phyloP scores from a whole-genome alignment of 164 flowering plant genomes.

The Saururus chinensis region DNA sequence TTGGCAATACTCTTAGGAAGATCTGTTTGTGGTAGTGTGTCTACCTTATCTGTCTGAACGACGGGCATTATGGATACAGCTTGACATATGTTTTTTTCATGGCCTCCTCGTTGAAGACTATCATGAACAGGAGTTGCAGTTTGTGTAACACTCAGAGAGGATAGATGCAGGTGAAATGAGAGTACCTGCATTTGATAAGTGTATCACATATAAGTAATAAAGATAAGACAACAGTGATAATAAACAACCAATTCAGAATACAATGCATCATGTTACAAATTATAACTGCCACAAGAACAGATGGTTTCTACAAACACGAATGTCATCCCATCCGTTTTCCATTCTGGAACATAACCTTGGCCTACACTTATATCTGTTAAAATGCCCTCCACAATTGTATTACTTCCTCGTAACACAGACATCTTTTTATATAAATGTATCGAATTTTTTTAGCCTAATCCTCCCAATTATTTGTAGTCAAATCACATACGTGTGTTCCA shows the following conservation, averaged over 20 bases:
- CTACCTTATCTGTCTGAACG: conserved; percentile 4
- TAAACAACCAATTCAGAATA: background rate
- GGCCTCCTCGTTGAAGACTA: conserved; percentile 12
- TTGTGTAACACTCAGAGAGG: conserved; percentile 30
- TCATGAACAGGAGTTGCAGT: conserved; percentile 11
- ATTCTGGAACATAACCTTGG: background rate
- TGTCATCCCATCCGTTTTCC: background rate
- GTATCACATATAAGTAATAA: background rate
- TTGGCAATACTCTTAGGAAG: conserved; percentile 6
- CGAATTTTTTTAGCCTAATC: too few relatives aligned
- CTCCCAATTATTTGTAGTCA: too few relatives aligned
- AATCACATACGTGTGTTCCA: too few relatives aligned
- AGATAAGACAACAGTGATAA: background rate
- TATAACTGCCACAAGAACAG: background rate
- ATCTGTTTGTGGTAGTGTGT: conserved; percentile 4
- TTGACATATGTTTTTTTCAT: background rate
- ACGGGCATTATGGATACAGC: conserved; percentile 12
- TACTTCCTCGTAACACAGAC: too few relatives aligned
- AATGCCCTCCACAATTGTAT: too few relatives aligned
- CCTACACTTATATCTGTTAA: too few relatives aligned
- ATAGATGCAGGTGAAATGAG: conserved; percentile 48
- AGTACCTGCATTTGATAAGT: conserved; percentile 23
- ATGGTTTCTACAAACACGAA: background rate
- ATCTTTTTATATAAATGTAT: too few relatives aligned
- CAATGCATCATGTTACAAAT: background rate